Conservation (phyloP, 306 rosid genomes). For the Dryas drummondii region DNA sequence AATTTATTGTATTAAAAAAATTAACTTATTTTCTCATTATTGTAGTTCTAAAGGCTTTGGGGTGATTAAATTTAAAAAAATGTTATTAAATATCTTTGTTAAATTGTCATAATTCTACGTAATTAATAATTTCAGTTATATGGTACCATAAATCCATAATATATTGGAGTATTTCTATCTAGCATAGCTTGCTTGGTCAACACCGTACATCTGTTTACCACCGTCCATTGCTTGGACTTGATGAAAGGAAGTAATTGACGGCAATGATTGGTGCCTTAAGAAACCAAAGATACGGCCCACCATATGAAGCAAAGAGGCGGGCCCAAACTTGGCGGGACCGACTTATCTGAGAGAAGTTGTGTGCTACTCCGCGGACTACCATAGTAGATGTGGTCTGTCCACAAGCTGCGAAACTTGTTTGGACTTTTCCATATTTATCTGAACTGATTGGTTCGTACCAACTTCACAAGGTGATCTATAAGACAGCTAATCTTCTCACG, state of each 20-base stretch:
- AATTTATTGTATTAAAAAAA: too few species aligned
- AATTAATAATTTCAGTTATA: too few species aligned
- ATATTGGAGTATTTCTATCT: too few species aligned
- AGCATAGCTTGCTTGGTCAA: neutral
- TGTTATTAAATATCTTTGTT: too few species aligned
- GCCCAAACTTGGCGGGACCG: constrained; percentile 10
- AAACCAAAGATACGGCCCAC: neutral
- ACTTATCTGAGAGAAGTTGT: neutral
- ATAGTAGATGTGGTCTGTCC: neutral
- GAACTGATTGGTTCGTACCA: neutral
- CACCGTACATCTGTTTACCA: neutral
- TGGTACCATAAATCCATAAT: too few species aligned
- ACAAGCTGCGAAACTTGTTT: neutral
- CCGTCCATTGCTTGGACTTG: constrained; percentile 2
- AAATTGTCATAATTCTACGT: too few species aligned
- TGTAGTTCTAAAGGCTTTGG: too few species aligned
- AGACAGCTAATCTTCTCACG: neutral
- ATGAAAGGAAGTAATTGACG: neutral
- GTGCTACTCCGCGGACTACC: neutral
- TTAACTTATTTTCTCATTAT: too few species aligned
- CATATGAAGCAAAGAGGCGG: neutral
- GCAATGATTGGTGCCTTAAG: neutral
- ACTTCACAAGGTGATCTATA: neutral
- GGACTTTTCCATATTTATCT: neutral
- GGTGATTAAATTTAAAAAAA: too few species aligned